These are phyloP conservation scores for Apostasia ramifera DNA, from an alignment of 106 monocot species.

Conservation along the genomic window DNA sequence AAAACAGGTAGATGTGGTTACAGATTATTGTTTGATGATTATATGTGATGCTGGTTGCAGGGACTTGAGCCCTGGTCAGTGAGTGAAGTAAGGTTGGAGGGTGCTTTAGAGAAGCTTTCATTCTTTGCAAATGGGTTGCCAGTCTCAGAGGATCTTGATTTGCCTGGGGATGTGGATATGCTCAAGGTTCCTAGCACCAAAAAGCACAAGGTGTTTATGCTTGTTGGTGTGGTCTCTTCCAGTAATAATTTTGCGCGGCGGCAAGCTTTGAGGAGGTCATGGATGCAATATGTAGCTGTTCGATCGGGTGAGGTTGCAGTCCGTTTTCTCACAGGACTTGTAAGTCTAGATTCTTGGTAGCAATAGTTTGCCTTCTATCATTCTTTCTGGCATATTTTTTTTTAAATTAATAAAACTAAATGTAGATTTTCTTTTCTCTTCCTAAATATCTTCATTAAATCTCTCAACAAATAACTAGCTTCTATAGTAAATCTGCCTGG, in stretches of 20 bases:
- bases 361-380: not conserved
- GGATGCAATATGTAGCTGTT: slow-evolving; percentile 89
- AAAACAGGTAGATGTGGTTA: not conserved
- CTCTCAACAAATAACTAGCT: too few relatives aligned
- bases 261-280: slow-evolving; percentile 72
- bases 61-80: slow-evolving; percentile 84
- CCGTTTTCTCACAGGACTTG: slow-evolving; percentile 77
- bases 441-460: too few relatives aligned
- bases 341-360: slow-evolving; percentile 28
- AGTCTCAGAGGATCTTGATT: slow-evolving; percentile 44
- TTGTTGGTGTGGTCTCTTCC: slow-evolving; percentile 70
- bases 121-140: slow-evolving; percentile 64
- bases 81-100: slow-evolving; percentile 47
- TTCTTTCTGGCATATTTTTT: not conserved
- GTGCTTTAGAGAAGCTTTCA: slow-evolving; percentile 70
- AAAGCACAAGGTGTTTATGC: slow-evolving; percentile 43
- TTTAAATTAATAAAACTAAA: too few relatives aligned
- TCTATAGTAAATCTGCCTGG: too few relatives aligned
- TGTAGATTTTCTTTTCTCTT: too few relatives aligned
- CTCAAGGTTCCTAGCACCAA: slow-evolving; percentile 52
- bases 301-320: slow-evolving; percentile 69
- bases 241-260: slow-evolving; percentile 80
- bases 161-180: slow-evolving; percentile 27
- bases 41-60: slow-evolving; percentile 26
- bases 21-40: slow-evolving; percentile 4